Conservation (phyloP, 1,284 basidiomycete species). For the Apiotrichum porosum region DNA sequence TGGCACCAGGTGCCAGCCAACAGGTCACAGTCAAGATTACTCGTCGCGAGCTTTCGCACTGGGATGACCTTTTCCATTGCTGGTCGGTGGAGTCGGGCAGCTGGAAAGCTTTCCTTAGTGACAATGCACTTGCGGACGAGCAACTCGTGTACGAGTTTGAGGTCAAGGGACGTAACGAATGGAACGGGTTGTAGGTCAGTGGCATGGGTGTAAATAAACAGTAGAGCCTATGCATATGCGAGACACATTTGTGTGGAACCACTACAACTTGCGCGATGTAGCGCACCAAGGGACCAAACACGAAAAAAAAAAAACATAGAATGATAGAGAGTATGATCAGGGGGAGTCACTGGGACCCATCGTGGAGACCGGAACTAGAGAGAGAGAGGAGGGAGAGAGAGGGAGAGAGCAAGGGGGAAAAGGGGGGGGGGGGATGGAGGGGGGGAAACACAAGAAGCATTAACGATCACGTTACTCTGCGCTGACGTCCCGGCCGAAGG, state of each 20-base stretch:
- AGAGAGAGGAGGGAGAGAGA: too few relatives aligned
- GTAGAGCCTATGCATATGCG: neutral
- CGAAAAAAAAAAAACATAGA: too few relatives aligned
- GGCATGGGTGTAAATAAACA: neutral
- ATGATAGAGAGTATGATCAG: too few relatives aligned
- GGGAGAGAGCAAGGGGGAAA: too few relatives aligned
- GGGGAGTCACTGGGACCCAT: too few relatives aligned
- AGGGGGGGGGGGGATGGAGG: too few relatives aligned
- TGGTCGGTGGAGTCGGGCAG: conserved; percentile 1
- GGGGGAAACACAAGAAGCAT: too few relatives aligned
- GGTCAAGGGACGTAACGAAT: neutral
- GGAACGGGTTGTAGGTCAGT: neutral
- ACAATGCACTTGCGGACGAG: neutral
- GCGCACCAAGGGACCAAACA: too few relatives aligned
- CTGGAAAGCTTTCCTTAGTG: conserved; percentile 1
- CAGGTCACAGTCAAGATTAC: neutral
- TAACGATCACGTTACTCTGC: too few relatives aligned
- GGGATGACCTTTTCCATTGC: conserved; percentile 2
- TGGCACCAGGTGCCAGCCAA: neutral
- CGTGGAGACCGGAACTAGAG: too few relatives aligned
- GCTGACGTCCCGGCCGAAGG: conserved; percentile 30
- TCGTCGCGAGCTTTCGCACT: conserved; percentile 4
- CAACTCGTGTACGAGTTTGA: neutral
- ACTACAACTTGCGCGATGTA: neutral
- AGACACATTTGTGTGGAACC: neutral